Evolutionary conservation across 352 stramenopile species (phyloP).

Genomic region (Phytophthora palmivora): DNA sequence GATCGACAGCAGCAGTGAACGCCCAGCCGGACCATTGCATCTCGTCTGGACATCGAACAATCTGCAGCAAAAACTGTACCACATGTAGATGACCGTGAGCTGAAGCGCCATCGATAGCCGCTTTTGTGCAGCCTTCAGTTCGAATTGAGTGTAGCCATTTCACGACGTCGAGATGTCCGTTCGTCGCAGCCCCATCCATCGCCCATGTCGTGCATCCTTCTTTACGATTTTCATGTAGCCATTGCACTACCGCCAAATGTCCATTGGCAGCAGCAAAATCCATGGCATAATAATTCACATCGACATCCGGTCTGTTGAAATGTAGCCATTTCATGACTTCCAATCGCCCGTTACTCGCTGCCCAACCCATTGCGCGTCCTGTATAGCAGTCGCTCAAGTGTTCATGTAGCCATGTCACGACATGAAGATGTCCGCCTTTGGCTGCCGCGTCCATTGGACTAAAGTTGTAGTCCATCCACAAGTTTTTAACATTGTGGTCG

Average conservation of each 20-base stretch:
- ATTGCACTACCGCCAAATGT: slow-evolving; percentile 27
- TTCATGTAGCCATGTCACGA: slow-evolving; percentile 32
- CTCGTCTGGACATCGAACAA: slow-evolving; percentile 3
- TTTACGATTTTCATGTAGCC: slow-evolving; percentile 14
- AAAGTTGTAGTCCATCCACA: slow-evolving; percentile 38
- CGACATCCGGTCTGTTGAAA: slow-evolving; percentile 19
- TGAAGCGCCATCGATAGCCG: slow-evolving; percentile 30
- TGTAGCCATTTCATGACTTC: slow-evolving; percentile 35
- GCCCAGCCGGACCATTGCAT: slow-evolving; percentile 27
- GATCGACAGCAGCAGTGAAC: slow-evolving; percentile 11
- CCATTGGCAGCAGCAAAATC: slow-evolving; percentile 30
- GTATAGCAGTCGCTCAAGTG: slow-evolving; percentile 15
- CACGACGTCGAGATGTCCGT: slow-evolving; percentile 36
- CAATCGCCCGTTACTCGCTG: slow-evolving; percentile 28
- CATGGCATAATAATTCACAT: slow-evolving; percentile 27
- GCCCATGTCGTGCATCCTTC: slow-evolving; percentile 33
- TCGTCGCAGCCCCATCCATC: slow-evolving; percentile 33
- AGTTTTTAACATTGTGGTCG: background rate
- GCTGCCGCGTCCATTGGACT: slow-evolving; percentile 36
- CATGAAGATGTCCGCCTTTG: slow-evolving; percentile 21
- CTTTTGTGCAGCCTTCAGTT: slow-evolving; percentile 30
- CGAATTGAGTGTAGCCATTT: slow-evolving; percentile 29
- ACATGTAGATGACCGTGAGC: slow-evolving; percentile 24
- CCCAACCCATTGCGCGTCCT: slow-evolving; percentile 30
- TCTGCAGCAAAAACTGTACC: slow-evolving; percentile 33